A percentile compares a stretch with the other conserved stretches of the same genome.
These are phyloP conservation scores for Rhizomucor pusillus DNA, from an alignment of 371 early-diverging fungal genomes.

Conservation along the genomic window DNA sequence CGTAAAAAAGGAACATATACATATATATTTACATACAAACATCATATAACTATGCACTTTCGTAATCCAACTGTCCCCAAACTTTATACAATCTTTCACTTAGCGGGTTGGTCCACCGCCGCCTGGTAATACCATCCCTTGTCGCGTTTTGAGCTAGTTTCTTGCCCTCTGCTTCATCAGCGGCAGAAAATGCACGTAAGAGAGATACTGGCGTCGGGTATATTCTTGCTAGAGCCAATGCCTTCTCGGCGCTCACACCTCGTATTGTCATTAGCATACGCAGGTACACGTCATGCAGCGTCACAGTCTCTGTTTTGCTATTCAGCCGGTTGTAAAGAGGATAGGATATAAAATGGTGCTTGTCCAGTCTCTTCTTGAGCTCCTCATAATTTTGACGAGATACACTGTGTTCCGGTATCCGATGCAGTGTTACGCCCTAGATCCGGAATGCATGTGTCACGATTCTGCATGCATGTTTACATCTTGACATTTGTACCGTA, in stretches of 20 bases:
- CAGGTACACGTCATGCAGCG: conserved; percentile 70
- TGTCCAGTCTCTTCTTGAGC: conserved; percentile 41
- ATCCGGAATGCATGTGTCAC: neutral
- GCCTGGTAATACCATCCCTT: conserved; percentile 32
- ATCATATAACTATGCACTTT: too few species aligned
- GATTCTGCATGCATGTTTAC: too few species aligned
- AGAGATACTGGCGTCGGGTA: conserved; percentile 70
- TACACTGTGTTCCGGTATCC: conserved; percentile 57
- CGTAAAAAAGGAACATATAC: too few species aligned
- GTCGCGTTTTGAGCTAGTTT: conserved; percentile 28
- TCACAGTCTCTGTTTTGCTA: conserved; percentile 64
- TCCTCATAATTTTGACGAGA: conserved; percentile 49
- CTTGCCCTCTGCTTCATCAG: conserved; percentile 13
- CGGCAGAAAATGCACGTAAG: conserved; percentile 32
- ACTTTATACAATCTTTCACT: conserved; percentile 56
- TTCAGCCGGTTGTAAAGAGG: conserved; percentile 61
- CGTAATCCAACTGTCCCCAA: conserved; percentile 43
- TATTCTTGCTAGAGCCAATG: conserved; percentile 58
- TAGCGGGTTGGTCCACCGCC: conserved; percentile 48
- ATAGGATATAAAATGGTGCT: conserved; percentile 51
- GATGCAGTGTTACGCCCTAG: conserved; percentile 37
- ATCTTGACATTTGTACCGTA: conserved; percentile 4
- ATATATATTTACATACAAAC: neutral
- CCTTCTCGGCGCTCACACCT: conserved; percentile 85
- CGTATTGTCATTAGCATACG: conserved; percentile 80